phyloP scores from a whole-genome alignment of 73 alveolate genomes.

The Paramecium biaurelia region DNA sequence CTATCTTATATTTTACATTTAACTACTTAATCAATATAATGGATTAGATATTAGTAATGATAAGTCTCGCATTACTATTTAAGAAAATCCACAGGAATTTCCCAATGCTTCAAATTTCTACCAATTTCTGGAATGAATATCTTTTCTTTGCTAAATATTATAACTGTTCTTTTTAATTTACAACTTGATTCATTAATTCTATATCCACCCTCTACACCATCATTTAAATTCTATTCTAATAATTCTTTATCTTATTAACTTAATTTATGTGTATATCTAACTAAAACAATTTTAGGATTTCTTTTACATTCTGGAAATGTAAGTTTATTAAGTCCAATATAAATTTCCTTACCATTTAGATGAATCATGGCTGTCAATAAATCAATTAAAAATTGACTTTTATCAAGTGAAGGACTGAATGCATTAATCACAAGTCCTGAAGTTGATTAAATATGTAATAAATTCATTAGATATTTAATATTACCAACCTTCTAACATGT shows the following conservation, averaged over 20 bases:
- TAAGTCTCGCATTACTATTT: neutral
- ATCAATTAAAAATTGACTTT: neutral
- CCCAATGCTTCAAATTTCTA: conserved; percentile 8
- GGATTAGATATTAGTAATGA: neutral
- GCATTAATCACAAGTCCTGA: conserved; percentile 13
- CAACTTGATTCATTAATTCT: neutral
- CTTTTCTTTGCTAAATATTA: neutral
- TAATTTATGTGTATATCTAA: neutral
- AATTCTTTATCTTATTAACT: neutral
- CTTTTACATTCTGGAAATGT: neutral
- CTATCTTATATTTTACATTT: neutral
- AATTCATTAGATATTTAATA: neutral
- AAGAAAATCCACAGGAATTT: neutral
- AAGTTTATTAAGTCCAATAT: neutral
- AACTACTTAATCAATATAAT: conserved; percentile 2
- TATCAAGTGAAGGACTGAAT: neutral
- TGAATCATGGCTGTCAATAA: neutral
- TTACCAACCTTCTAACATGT: neutral
- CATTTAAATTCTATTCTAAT: neutral
- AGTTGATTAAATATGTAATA: neutral
- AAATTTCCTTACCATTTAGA: neutral
- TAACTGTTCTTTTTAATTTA: neutral
- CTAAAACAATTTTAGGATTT: neutral
- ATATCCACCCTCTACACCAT: neutral
- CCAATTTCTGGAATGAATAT: neutral